phyloP scores from a whole-genome alignment of 2,329 filamentous ascomycete genomes.

The Penicillium digitatum region DNA sequence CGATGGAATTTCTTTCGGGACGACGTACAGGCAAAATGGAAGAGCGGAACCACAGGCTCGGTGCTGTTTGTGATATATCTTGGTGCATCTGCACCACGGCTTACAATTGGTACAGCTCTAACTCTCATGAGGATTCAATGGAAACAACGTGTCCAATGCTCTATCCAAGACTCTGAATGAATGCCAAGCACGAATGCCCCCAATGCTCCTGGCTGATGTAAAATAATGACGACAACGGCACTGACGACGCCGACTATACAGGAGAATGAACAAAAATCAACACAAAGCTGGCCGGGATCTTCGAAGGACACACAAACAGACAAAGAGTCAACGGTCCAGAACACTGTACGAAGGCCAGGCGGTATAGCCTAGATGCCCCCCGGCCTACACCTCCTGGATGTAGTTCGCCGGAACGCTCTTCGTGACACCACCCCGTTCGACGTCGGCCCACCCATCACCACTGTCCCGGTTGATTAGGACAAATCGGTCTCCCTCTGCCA shows the following conservation, averaged over 20 bases:
- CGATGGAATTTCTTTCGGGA: not conserved
- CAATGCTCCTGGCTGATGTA: constrained; percentile 23
- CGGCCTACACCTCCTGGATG: constrained; percentile 64
- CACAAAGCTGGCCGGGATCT: not conserved
- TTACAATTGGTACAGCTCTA: not conserved
- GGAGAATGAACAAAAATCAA: not conserved
- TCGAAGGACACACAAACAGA: not conserved
- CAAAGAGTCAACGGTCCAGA: not conserved
- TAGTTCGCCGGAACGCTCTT: constrained; percentile 94
- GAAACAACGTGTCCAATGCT: constrained; percentile 5
- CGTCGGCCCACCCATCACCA: constrained; percentile 95
- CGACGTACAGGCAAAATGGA: not conserved
- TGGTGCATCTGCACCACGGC: not conserved
- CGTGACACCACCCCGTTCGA: constrained; percentile 81
- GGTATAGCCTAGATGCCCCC: constrained; percentile 3
- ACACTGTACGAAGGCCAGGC: not conserved
- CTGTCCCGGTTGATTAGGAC: constrained; percentile 82
- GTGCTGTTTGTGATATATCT: not conserved
- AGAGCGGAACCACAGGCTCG: not conserved
- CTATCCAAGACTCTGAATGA: constrained; percentile 10
- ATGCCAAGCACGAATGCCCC: constrained; percentile 11
- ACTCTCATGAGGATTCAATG: not conserved
- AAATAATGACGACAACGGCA: constrained; percentile 13
- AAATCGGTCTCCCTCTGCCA: constrained; percentile 86
- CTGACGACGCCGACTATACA: constrained; percentile 8